Percentiles rank a stretch among this genome's conserved stretches.
Conservation (phyloP, 441 rosid genomes). For the Corymbia calophylla region DNA sequence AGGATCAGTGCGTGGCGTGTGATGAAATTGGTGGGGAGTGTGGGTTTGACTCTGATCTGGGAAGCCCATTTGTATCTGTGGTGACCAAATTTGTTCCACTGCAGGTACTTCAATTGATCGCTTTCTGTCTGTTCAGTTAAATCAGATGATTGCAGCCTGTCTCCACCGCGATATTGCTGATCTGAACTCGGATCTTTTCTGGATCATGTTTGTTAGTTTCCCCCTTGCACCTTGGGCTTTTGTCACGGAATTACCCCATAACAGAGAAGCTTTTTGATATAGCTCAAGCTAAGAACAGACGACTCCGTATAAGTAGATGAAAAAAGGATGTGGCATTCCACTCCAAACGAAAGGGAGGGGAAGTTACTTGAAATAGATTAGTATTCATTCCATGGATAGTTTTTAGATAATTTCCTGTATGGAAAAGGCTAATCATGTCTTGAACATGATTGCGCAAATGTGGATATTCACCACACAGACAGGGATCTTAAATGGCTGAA, state of each 20-base stretch:
- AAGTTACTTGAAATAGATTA: background rate
- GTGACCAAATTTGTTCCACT: conserved; percentile 16
- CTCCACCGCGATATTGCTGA: background rate
- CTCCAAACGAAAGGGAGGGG: background rate
- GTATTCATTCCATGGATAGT: background rate
- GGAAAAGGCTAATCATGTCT: background rate
- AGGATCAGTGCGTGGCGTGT: conserved; percentile 11
- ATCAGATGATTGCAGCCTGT: background rate
- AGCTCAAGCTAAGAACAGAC: background rate
- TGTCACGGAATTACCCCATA: background rate
- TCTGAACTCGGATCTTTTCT: background rate
- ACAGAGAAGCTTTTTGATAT: background rate
- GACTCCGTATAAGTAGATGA: background rate
- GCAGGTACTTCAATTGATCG: conserved; percentile 6
- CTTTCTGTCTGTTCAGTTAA: background rate
- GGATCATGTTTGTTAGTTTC: background rate
- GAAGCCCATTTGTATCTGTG: conserved; percentile 25
- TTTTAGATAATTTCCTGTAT: background rate
- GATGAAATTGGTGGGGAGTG: conserved; percentile 12
- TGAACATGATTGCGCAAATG: background rate
- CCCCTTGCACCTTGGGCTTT: background rate
- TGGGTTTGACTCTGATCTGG: conserved; percentile 24
- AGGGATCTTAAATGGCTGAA: background rate
- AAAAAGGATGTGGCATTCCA: background rate
- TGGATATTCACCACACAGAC: fast-evolving